phyloP scores from a whole-genome alignment of 2,329 filamentous ascomycete genomes.

The Xylariaceae sp. region DNA sequence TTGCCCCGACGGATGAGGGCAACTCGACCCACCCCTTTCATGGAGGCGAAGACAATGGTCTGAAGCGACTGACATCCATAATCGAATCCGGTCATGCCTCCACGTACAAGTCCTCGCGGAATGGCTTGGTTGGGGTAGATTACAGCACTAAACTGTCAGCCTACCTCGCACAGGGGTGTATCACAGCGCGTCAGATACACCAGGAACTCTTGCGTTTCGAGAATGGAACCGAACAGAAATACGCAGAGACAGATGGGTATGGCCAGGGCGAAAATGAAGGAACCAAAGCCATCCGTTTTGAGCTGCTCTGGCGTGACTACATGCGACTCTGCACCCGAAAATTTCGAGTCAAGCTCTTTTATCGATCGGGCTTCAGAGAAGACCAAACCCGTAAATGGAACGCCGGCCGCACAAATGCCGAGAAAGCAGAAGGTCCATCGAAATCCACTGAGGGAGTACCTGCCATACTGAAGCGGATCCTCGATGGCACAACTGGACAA shows the following conservation, averaged over 20 bases:
- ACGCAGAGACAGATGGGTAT: conserved; percentile 48
- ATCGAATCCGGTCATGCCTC: conserved; percentile 56
- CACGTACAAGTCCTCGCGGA: conserved; percentile 64
- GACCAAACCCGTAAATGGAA: conserved; percentile 47
- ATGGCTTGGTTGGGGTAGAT: conserved; percentile 63
- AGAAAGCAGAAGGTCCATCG: conserved; percentile 33
- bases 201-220: conserved; percentile 63
- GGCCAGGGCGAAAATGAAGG: conserved; percentile 68
- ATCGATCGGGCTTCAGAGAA: conserved; percentile 56
- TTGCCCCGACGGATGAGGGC: conserved; percentile 45
- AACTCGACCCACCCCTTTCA: conserved; percentile 59
- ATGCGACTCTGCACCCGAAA: conserved; percentile 72
- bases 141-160: conserved; percentile 73
- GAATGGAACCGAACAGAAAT: conserved; percentile 47
- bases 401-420: conserved; percentile 33
- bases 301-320: conserved; percentile 75
- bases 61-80: conserved; percentile 54
- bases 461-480: conserved; percentile 52
- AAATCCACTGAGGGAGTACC: conserved; percentile 41
- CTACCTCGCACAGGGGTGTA: conserved; percentile 65
- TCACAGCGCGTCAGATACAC: conserved; percentile 70
- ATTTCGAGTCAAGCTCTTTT: conserved; percentile 60
- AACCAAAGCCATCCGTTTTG: conserved; percentile 63
- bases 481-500: conserved; percentile 65
- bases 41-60: conserved; percentile 61